These are phyloP conservation scores for Albophoma yamanashiensis DNA, from an alignment of 2,329 filamentous ascomycete genomes.

Conservation along the genomic window DNA sequence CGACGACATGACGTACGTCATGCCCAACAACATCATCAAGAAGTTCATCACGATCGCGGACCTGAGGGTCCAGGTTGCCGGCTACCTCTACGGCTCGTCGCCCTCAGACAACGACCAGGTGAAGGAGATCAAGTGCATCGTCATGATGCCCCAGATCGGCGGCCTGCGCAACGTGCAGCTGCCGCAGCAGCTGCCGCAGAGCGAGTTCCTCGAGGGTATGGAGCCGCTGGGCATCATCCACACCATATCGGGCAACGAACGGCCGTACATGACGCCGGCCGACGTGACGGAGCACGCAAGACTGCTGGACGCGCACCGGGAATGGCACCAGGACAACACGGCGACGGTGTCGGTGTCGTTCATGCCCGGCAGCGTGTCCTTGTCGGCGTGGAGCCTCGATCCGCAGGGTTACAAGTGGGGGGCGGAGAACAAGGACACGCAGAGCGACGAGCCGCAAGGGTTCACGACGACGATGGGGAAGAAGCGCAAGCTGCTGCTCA, in stretches of 20 bases:
- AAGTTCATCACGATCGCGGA: slow-evolving; percentile 97
- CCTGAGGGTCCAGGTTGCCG: slow-evolving; percentile 89
- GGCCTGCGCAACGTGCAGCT: slow-evolving; percentile 86
- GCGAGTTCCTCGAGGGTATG: slow-evolving; percentile 76
- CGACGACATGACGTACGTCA: slow-evolving; percentile 90
- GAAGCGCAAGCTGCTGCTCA: slow-evolving; percentile 88
- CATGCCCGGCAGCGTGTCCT: slow-evolving; percentile 89
- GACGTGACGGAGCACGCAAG: slow-evolving; percentile 93
- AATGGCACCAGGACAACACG: slow-evolving; percentile 67
- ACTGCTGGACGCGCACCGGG: slow-evolving; percentile 67
- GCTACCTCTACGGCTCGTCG: slow-evolving; percentile 87
- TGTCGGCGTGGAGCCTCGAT: slow-evolving; percentile 87
- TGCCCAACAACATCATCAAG: slow-evolving; percentile 98
- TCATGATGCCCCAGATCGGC: slow-evolving; percentile 95
- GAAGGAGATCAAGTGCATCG: slow-evolving; percentile 93
- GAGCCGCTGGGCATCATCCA: slow-evolving; percentile 94
- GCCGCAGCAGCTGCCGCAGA: slow-evolving; percentile 80
- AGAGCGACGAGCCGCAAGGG: slow-evolving; percentile 86
- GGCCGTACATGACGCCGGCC: slow-evolving; percentile 88
- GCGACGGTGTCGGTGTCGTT: slow-evolving; percentile 94
- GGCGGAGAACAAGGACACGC: slow-evolving; percentile 84
- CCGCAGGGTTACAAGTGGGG: slow-evolving; percentile 95
- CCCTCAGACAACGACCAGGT: slow-evolving; percentile 92
- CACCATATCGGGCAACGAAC: slow-evolving; percentile 87
- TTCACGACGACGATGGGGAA: slow-evolving; percentile 89